Conservation (phyloP, 108 stramenopile species). For the Parmales sp. region DNA sequence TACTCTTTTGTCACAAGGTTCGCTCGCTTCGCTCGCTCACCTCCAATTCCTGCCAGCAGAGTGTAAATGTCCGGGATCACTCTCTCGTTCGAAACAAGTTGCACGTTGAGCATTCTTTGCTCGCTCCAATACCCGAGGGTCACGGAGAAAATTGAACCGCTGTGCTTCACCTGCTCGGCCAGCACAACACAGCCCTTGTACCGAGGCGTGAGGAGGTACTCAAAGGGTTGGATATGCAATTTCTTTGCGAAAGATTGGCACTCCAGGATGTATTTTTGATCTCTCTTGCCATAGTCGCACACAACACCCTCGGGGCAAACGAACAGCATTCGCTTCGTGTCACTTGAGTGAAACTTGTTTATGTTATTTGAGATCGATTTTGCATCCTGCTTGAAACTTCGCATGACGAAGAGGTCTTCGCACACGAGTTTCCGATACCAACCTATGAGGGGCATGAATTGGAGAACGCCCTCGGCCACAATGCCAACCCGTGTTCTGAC, state of each 20-base stretch:
- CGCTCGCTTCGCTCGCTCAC: too few species aligned
- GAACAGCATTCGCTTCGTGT: slow-evolving; percentile 30
- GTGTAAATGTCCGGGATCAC: slow-evolving; percentile 41
- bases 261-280: slow-evolving; percentile 26
- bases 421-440: slow-evolving; percentile 39
- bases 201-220: slow-evolving; percentile 36
- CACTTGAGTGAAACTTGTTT: slow-evolving; percentile 18
- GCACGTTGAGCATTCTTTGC: slow-evolving; percentile 34
- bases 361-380: slow-evolving; percentile 26
- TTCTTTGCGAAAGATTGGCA: slow-evolving; percentile 31
- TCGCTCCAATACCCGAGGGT: slow-evolving; percentile 31
- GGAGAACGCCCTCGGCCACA: slow-evolving; percentile 35
- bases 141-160: slow-evolving; percentile 30
- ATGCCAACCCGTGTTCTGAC: slow-evolving; percentile 33
- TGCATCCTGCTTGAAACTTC: slow-evolving; percentile 34
- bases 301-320: slow-evolving; percentile 35
- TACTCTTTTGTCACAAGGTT: too few species aligned
- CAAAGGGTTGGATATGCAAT: slow-evolving; percentile 30
- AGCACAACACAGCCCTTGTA: slow-evolving; percentile 39
- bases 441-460: slow-evolving; percentile 38
- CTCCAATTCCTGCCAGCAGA: slow-evolving; percentile 27
- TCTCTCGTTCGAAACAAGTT: slow-evolving; percentile 27
- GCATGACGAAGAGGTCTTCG: slow-evolving; percentile 37
- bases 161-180: slow-evolving; percentile 19
- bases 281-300: slow-evolving; percentile 29